phyloP scores from a whole-genome alignment of 768 basidiomycete genomes.

The Tricholoma terreum region DNA sequence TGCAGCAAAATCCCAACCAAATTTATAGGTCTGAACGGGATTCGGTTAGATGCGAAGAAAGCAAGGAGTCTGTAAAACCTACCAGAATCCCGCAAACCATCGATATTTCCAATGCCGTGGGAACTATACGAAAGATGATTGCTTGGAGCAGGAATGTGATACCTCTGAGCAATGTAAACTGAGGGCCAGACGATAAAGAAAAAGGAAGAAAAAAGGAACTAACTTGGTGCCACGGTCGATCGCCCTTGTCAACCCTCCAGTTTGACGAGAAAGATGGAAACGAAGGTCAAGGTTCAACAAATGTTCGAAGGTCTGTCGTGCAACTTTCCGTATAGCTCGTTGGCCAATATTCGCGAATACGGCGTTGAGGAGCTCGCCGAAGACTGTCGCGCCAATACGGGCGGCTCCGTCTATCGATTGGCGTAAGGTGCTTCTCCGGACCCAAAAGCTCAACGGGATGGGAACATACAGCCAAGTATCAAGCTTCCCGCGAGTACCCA shows the following conservation, averaged over 20 bases:
- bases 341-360: conserved; percentile 97
- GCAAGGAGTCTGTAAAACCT: conserved; percentile 20
- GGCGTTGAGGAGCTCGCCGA: conserved; percentile 90
- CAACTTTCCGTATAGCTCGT: conserved; percentile 89
- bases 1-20: conserved; percentile 96
- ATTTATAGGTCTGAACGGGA: conserved; percentile 80
- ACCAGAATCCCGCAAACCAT: conserved; percentile 98
- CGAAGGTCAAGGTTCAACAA: conserved; percentile 85
- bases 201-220: conserved; percentile 18
- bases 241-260: conserved; percentile 92
- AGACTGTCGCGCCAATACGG: conserved; percentile 84
- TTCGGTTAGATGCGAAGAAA: not conserved
- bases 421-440: conserved; percentile 3
- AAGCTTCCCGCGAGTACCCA: conserved; percentile 91
- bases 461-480: conserved; percentile 81
- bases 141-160: conserved; percentile 94
- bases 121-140: conserved; percentile 90
- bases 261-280: conserved; percentile 92
- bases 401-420: conserved; percentile 75
- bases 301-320: conserved; percentile 94
- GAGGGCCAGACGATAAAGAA: not conserved
- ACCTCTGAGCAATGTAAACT: conserved; percentile 51
- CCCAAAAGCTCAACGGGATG: not conserved
- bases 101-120: conserved; percentile 92
- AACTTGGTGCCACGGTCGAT: conserved; percentile 98